Evolutionary conservation across 208 protist genomes (phyloP).

Genomic region (Leishmania aethiopica): DNA sequence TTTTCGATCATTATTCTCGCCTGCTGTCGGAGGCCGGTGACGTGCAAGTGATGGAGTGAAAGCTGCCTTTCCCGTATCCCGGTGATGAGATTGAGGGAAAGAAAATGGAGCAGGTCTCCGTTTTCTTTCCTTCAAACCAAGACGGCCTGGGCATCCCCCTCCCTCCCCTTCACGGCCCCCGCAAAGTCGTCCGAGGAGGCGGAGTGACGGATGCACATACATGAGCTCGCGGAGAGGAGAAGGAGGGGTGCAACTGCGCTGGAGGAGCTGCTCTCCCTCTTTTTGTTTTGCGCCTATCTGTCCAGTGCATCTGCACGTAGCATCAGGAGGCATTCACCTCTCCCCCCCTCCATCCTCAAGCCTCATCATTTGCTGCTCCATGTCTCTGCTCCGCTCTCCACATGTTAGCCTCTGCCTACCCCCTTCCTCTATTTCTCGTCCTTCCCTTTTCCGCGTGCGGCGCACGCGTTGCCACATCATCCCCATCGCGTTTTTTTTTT

Average conservation of each 20-base stretch:
- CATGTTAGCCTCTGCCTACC: background rate
- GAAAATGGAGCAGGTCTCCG: background rate
- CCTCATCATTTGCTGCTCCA: background rate
- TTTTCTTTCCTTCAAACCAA: no score
- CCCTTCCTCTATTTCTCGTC: background rate
- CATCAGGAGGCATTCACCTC: background rate
- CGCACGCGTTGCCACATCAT: background rate
- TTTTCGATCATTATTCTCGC: background rate
- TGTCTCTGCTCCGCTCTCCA: background rate
- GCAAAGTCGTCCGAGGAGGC: background rate
- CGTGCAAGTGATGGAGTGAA: background rate
- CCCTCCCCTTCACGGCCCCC: background rate
- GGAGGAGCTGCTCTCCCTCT: conserved; percentile 6
- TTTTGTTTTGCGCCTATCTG: background rate
- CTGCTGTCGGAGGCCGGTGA: background rate
- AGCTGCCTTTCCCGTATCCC: background rate
- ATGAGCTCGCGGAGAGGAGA: background rate
- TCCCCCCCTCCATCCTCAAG: background rate
- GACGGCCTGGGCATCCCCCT: background rate
- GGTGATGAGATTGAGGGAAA: background rate
- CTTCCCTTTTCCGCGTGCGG: conserved; percentile 1
- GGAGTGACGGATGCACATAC: background rate
- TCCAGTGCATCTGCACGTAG: background rate
- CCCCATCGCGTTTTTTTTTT: background rate
- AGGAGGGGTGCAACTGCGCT: background rate